Percentiles rank a stretch among this genome's conserved stretches.
Evolutionary conservation across 2,329 filamentous ascomycete species (phyloP).

Genomic region (Verticillium nubilum): DNA sequence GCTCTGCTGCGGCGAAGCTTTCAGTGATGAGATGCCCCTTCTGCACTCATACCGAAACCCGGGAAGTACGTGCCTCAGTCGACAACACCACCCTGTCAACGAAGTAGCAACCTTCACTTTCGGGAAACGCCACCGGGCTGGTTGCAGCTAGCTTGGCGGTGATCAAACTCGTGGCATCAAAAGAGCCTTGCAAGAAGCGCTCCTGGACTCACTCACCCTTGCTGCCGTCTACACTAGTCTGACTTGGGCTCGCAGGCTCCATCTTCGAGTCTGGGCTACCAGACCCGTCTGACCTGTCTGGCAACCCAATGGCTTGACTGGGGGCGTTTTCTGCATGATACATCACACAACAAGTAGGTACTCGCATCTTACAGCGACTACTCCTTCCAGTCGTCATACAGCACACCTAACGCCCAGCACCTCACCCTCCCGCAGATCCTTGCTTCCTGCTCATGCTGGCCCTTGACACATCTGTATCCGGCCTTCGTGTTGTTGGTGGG

Average conservation of each 20-base stretch:
- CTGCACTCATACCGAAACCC: background rate
- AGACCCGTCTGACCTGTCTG: background rate
- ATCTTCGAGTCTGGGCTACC: background rate
- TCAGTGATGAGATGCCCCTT: background rate
- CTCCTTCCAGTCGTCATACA: background rate
- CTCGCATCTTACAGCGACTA: background rate
- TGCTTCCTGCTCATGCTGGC: background rate
- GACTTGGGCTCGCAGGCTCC: background rate
- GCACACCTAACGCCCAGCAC: background rate
- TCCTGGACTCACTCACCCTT: background rate
- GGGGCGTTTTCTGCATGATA: background rate
- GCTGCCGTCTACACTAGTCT: background rate
- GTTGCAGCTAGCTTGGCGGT: background rate
- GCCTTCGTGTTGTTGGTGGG: background rate
- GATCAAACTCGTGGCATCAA: slow-evolving; percentile 1
- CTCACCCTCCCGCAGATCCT: background rate
- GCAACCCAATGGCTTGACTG: background rate
- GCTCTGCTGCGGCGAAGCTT: background rate
- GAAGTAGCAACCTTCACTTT: background rate
- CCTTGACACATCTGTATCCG: background rate
- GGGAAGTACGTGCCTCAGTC: background rate
- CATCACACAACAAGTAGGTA: background rate
- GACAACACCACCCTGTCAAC: background rate
- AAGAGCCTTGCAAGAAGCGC: background rate
- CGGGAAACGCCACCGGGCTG: background rate